Conservation (phyloP, 768 basidiomycete genomes). For the Rhizopogon roseolus region DNA sequence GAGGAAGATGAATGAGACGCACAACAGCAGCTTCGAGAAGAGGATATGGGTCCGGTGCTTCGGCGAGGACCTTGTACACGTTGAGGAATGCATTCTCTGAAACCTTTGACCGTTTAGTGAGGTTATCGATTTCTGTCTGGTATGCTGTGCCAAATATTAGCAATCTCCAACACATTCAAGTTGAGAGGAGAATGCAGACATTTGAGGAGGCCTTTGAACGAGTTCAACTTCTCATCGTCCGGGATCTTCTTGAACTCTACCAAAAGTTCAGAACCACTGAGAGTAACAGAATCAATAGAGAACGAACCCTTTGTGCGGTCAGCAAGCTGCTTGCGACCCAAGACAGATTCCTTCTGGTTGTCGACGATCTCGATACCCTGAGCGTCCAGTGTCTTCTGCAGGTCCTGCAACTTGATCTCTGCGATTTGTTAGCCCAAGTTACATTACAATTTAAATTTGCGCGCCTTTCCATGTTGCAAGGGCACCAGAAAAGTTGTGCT, state of each 20-base stretch:
- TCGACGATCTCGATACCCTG: slow-evolving; percentile 96
- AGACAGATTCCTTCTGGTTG: slow-evolving; percentile 95
- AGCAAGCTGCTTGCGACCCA: slow-evolving; percentile 90
- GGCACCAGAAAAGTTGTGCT: slow-evolving; percentile 90
- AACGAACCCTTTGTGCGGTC: slow-evolving; percentile 93
- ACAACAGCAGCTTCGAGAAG: slow-evolving; percentile 92
- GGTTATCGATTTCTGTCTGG: slow-evolving; percentile 92
- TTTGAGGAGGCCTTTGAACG: slow-evolving; percentile 89
- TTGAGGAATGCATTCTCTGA: slow-evolving; percentile 97
- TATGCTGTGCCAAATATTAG: slow-evolving; percentile 53
- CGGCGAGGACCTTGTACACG: slow-evolving; percentile 93
- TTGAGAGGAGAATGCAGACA: slow-evolving; percentile 35
- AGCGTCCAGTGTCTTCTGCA: slow-evolving; percentile 89
- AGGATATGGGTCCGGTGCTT: slow-evolving; percentile 97
- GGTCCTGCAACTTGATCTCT: slow-evolving; percentile 86
- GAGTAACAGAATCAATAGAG: neutral
- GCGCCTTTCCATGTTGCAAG: slow-evolving; percentile 88
- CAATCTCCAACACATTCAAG: neutral
- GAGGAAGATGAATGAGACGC: slow-evolving; percentile 17
- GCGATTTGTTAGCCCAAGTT: neutral
- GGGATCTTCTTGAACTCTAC: slow-evolving; percentile 95
- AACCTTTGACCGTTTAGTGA: slow-evolving; percentile 87
- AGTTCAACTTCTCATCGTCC: slow-evolving; percentile 80
- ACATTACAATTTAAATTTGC: slow-evolving; percentile 9
- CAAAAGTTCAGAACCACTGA: neutral